These are phyloP conservation scores for Arthroderma sp. DNA, from an alignment of 2,329 filamentous ascomycete genomes.

Conservation along the genomic window DNA sequence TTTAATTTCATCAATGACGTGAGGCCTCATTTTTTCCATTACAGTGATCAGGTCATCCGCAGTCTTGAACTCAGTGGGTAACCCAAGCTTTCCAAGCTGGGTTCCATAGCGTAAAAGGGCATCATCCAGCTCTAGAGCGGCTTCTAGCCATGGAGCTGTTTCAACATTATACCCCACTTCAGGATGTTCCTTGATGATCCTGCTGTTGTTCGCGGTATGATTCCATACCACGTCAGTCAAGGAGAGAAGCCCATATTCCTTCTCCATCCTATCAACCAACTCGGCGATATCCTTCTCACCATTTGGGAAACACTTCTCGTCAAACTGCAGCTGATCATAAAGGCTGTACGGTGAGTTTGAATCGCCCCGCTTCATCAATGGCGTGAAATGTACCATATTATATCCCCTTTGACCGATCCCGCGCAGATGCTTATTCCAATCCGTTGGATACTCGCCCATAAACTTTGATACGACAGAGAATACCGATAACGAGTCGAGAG, in stretches of 20 bases:
- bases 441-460: conserved; percentile 80
- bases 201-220: conserved; percentile 89
- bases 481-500: conserved; percentile 74
- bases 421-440: conserved; percentile 79
- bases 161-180: conserved; percentile 90
- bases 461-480: conserved; percentile 97
- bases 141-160: conserved; percentile 62
- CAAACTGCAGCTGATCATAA: conserved; percentile 82
- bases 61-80: conserved; percentile 61
- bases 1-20: conserved; percentile 62
- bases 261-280: conserved; percentile 69
- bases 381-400: conserved; percentile 99
- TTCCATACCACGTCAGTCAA: conserved; percentile 97
- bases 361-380: conserved; percentile 70
- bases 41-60: conserved; percentile 62
- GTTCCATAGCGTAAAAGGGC: conserved; percentile 54
- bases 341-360: conserved; percentile 98
- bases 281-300: conserved; percentile 70
- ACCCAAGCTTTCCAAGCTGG: conserved; percentile 51
- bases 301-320: conserved; percentile 64
- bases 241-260: conserved; percentile 69
- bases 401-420: conserved; percentile 87
- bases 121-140: conserved; percentile 62
- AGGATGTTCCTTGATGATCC: conserved; percentile 87
- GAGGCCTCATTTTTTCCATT: conserved; percentile 70